Base-by-base conservation (phyloP, 176 grass and related monocot genomes). In the Rhynchospora breviuscula region DNA sequence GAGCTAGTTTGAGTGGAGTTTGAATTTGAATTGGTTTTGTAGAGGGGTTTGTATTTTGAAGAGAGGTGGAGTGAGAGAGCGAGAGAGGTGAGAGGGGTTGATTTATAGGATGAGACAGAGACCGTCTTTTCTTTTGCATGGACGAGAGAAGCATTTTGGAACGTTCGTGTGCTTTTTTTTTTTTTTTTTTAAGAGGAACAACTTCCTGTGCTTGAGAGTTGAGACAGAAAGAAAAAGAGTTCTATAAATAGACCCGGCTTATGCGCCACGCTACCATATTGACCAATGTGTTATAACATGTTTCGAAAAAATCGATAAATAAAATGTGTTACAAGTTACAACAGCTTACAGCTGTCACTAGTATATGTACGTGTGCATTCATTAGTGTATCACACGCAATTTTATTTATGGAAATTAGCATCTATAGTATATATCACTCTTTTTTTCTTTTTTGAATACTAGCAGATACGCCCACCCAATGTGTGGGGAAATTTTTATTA, bases 91-190 rank as follows among this genome's bases (percentile, higher is more conserved):
- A 63, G 33, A 59, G 49, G 49, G 14, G 13, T 79, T 40, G 6
- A 53, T 79, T 59, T 78, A 78, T 78, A 52, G 44, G n/a, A 33
- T 18, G 48, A 22, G 71, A 15, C 67, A 71, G 10, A 67, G n/a
- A 52, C 33, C 0, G 67, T 33, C n/a, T 72, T 72, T 48, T 18
- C 40, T 72, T 45, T 72, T 72, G 68, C 68, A 72, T 72, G 43
- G 43, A 72, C 69, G 80, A 73, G 65, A 69, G 70, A 85, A 76
- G 29, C 57, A 78, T 79, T 77, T 63, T 66, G 72, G 60, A 85
- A 45, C 22, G 26, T 76, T 29, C 26, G 26, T 29, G 26, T 29
- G 26, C 1, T 1, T 29, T 29, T 29, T 29, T 29, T 29, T 29
- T 29, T 29, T 1, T n/a, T n/a, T n/a, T n/a, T n/a, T n/a, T n/a